A percentile compares a stretch with the other conserved stretches of the same genome.
Conservation (phyloP, 495 filamentous ascomycete genomes). For the Gamarada debralockiae region DNA sequence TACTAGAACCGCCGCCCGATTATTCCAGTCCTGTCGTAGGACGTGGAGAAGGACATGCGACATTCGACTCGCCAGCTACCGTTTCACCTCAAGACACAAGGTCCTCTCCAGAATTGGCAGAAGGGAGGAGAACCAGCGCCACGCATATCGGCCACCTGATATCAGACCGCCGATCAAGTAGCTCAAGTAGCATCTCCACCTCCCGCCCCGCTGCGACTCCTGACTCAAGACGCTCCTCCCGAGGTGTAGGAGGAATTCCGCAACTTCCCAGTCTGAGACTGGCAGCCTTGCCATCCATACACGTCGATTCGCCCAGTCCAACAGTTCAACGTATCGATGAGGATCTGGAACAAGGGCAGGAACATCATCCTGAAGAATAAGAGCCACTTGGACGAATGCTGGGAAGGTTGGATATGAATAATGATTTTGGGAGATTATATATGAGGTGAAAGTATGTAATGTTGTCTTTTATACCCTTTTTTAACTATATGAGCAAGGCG, state of each 20-base stretch:
- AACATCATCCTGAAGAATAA: neutral
- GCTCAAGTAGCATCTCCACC: slow-evolving; percentile 4
- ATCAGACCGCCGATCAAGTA: slow-evolving; percentile 10
- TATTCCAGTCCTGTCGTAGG: slow-evolving; percentile 37
- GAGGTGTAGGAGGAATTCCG: slow-evolving; percentile 33
- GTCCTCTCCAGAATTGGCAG: slow-evolving; percentile 5
- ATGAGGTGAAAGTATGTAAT: no score
- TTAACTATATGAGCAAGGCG: no score
- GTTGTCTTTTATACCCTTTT: no score
- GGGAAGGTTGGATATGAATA: neutral
- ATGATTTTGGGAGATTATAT: neutral
- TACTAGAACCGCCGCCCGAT: slow-evolving; percentile 43
- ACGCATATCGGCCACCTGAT: slow-evolving; percentile 15
- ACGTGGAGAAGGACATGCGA: slow-evolving; percentile 20
- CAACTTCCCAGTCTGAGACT: slow-evolving; percentile 42
- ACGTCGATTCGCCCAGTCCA: slow-evolving; percentile 42
- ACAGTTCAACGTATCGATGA: neutral
- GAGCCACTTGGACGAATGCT: neutral
- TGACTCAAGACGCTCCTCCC: slow-evolving; percentile 14
- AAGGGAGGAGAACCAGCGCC: slow-evolving; percentile 5
- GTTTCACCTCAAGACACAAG: slow-evolving; percentile 19
- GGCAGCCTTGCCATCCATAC: slow-evolving; percentile 41
- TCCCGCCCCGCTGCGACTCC: slow-evolving; percentile 1
- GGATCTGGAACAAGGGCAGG: neutral
- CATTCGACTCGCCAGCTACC: slow-evolving; percentile 4